Percentiles rank a stretch among this genome's conserved stretches.
Conservation (phyloP, 768 basidiomycete genomes). For the Asterophora lycoperdoides region DNA sequence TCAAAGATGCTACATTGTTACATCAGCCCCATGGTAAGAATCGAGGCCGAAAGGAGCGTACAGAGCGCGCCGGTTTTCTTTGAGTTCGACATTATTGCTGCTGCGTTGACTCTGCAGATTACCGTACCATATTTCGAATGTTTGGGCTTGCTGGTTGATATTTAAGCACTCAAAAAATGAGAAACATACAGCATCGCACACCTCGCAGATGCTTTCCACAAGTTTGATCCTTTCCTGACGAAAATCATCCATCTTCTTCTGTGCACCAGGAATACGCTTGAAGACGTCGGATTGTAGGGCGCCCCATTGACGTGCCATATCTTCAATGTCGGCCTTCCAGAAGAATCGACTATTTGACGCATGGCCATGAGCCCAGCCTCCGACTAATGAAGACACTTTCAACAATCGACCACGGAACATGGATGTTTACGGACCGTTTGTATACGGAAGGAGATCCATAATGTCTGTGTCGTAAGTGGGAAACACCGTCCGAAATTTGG, state of each 20-base stretch:
- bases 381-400: constrained; percentile 18
- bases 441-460: constrained; percentile 27
- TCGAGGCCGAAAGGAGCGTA: too few species aligned
- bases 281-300: constrained; percentile 15
- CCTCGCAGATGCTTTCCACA: constrained; percentile 6
- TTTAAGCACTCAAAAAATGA: too few species aligned
- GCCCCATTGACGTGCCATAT: constrained; percentile 17
- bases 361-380: constrained; percentile 25
- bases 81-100: too few species aligned
- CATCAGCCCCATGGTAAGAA: too few species aligned
- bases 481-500: constrained; percentile 21
- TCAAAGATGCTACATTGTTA: constrained; percentile 14
- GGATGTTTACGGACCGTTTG: constrained; percentile 21
- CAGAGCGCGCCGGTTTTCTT: too few species aligned
- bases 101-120: too few species aligned
- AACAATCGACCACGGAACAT: neutral
- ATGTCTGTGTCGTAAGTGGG: constrained; percentile 24
- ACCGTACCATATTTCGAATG: too few species aligned
- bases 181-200: neutral
- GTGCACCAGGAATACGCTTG: constrained; percentile 20
- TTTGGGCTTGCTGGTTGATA: too few species aligned
- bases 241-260: constrained; percentile 23
- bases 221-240: constrained; percentile 15
- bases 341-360: constrained; percentile 26
- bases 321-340: constrained; percentile 29